A percentile compares a stretch with the other conserved stretches of the same genome.
phyloP scores from a whole-genome alignment of 768 basidiomycete genomes.

The Naematelia encephala region DNA sequence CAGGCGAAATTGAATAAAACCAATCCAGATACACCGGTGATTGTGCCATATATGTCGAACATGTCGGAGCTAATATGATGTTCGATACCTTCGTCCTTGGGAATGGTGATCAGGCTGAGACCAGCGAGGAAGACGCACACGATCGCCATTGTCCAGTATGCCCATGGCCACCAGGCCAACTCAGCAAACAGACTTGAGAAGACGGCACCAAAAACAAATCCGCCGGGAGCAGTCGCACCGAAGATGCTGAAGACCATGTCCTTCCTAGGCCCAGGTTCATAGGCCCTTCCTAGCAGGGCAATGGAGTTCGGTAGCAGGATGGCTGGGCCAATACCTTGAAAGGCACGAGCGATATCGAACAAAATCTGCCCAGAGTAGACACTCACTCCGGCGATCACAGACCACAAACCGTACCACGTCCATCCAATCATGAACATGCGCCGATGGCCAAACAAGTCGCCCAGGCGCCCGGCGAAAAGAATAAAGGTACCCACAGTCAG shows the following conservation, averaged over 20 bases:
- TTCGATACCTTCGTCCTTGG: not conserved
- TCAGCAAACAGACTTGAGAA: not conserved
- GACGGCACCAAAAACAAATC: not conserved
- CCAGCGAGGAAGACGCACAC: not conserved
- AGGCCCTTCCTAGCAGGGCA: not conserved
- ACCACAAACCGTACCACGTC: not conserved
- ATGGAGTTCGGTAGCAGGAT: not conserved
- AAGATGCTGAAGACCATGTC: constrained; percentile 2
- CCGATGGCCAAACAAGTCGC: not conserved
- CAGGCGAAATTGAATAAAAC: constrained; percentile 2
- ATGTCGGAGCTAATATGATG: not conserved
- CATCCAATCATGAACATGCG: not conserved
- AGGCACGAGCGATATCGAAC: not conserved
- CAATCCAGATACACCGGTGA: not conserved
- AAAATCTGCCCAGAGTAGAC: not conserved
- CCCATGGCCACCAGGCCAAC: not conserved
- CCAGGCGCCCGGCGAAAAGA: not conserved
- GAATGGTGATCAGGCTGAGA: not conserved
- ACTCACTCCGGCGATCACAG: not conserved
- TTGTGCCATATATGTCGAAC: not conserved
- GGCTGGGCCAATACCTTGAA: not conserved
- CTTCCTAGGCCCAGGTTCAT: not conserved
- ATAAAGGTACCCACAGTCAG: not conserved
- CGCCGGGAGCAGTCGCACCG: not conserved
- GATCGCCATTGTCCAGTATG: not conserved